These are phyloP conservation scores for Pulveroboletus sp. DNA, from an alignment of 768 basidiomycete genomes.

Conservation along the genomic window DNA sequence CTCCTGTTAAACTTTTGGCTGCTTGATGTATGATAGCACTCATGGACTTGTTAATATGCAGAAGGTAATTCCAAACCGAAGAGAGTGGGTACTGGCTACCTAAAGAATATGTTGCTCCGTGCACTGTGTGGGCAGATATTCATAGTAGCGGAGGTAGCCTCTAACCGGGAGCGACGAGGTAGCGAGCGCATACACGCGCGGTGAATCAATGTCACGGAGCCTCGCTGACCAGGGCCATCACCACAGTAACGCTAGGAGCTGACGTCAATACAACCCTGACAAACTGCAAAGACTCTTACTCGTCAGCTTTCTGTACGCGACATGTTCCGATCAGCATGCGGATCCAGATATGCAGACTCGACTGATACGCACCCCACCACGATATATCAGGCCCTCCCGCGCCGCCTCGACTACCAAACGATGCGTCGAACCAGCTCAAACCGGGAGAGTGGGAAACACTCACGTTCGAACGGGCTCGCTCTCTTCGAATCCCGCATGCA, in stretches of 20 bases:
- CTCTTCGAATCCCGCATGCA: conserved; percentile 67
- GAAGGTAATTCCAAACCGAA: no score
- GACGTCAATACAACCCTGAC: conserved; percentile 9
- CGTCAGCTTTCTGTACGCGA: conserved; percentile 64
- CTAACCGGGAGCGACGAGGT: no score
- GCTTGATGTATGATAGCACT: conserved; percentile 32
- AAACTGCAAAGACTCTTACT: conserved; percentile 45
- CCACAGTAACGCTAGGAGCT: conserved; percentile 57
- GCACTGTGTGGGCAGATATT: no score
- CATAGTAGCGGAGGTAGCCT: no score
- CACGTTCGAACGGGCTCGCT: conserved; percentile 73
- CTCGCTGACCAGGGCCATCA: conserved; percentile 67
- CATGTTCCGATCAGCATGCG: conserved; percentile 3
- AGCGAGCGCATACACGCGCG: no score
- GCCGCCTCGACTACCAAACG: conserved; percentile 52
- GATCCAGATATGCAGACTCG: conserved; percentile 1
- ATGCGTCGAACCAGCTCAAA: conserved; percentile 5
- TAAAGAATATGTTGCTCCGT: not conserved
- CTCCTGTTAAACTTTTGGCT: conserved; percentile 15
- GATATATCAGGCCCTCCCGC: conserved; percentile 58
- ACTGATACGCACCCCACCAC: conserved; percentile 64
- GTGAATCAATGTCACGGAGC: conserved; percentile 34
- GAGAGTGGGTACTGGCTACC: no score
- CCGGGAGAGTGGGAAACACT: conserved; percentile 23
- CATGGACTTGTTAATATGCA: no score